Evolutionary conservation across 306 rosid genomes (phyloP), one percentile per base, ranked within the genome.

Genomic region (Ormosia semicastrata): DNA sequence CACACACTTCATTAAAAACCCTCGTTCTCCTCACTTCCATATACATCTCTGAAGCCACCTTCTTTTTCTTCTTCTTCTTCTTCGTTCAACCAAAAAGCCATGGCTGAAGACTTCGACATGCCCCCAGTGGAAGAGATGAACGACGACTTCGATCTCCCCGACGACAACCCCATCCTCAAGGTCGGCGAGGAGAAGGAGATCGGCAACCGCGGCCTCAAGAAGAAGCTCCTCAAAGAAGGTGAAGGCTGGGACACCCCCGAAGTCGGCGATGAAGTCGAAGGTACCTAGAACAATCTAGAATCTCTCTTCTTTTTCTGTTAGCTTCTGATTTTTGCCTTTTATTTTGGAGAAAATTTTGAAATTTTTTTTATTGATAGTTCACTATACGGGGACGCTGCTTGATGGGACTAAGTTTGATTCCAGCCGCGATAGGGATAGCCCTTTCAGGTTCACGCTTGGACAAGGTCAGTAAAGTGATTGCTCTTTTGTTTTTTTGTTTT

Each of bases 371-470:
- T 52, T 18, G 2, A 32, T 15, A 95, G 99, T 95, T 81, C 99
- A 95, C 66, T 95, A 95, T 54, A 93, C 97, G 24, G 99, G 98
- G 34, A 95, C 98, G 12, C 63, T 95, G 86, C 94, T 92, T 17
- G 98, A 95, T 82, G 98, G 99, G 62, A 90, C 99, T 0, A 78
- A 89, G 84, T 95, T 95, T 70, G 99, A 95, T 90, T 95, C 99
- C 4, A 95, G 98, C 89, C 93, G 98, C 24, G 96, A 93, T 43
- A 77, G 85, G 32, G 95, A 85, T 24, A 86, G 85, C 3, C 93
- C 98, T 3, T 93, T 95, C 84, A 90, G 81, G 86, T 95, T 95
- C 81, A 92, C 97, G n/a, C 99, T 95, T 29, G 99, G 99, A 39
- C 99, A 90, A 86, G 99, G 99, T 95, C 37, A 82, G 90, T 66